These are phyloP conservation scores for Camelina laxa DNA, from an alignment of 345 rosid genomes.

Conservation along the genomic window DNA sequence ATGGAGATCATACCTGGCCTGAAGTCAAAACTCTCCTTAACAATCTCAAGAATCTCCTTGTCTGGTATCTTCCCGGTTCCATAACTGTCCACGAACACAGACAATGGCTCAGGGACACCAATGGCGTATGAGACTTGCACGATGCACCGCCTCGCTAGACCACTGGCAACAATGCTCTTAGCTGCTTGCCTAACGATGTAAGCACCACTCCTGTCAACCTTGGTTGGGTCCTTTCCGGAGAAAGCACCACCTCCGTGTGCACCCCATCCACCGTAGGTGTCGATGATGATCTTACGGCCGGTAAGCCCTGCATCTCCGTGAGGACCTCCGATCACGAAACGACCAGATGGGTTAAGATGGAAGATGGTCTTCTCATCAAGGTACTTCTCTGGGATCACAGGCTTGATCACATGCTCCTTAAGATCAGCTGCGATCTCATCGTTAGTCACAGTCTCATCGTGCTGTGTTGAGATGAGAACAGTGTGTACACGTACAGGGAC, in stretches of 20 bases:
- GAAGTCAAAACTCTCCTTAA: slow-evolving; percentile 50
- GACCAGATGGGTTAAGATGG: slow-evolving; percentile 85
- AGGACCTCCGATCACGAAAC: slow-evolving; percentile 81
- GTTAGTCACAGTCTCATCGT: slow-evolving; percentile 50
- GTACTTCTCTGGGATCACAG: slow-evolving; percentile 72
- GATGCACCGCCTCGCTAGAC: slow-evolving; percentile 45
- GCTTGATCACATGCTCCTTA: slow-evolving; percentile 68
- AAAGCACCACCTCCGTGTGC: slow-evolving; percentile 90
- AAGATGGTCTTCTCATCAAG: slow-evolving; percentile 84
- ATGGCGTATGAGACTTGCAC: slow-evolving; percentile 50
- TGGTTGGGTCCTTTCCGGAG: slow-evolving; percentile 80
- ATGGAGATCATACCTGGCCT: slow-evolving; percentile 51
- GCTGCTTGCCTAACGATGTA: slow-evolving; percentile 66
- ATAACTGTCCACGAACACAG: slow-evolving; percentile 49
- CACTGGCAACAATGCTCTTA: slow-evolving; percentile 51
- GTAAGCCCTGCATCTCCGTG: slow-evolving; percentile 89
- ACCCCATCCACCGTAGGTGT: slow-evolving; percentile 82
- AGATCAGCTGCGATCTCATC: slow-evolving; percentile 54
- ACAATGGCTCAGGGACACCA: slow-evolving; percentile 52
- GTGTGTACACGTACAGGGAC: slow-evolving; percentile 51
- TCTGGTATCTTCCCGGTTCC: slow-evolving; percentile 49
- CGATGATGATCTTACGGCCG: slow-evolving; percentile 81
- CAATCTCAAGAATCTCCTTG: slow-evolving; percentile 49
- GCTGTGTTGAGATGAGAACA: slow-evolving; percentile 50
- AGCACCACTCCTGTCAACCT: slow-evolving; percentile 82